Evolutionary conservation across 2,329 filamentous ascomycete species (phyloP).

Genomic region (Aspergillus intermedius): DNA sequence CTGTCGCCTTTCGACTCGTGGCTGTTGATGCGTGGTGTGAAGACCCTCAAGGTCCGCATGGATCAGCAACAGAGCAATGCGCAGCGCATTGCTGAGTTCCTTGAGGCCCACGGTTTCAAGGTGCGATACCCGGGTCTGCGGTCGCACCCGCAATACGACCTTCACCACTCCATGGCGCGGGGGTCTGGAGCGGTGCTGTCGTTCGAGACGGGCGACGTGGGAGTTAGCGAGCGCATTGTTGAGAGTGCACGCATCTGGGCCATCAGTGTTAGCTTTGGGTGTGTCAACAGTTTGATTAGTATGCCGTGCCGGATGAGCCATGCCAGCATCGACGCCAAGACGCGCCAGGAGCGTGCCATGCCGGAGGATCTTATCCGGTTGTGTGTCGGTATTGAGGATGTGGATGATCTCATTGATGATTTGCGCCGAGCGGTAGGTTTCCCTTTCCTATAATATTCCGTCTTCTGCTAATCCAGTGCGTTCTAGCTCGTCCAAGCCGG

Average conservation of each 20-base stretch:
- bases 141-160: slow-evolving; percentile 91
- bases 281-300: slow-evolving; percentile 96
- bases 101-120: slow-evolving; percentile 84
- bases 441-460: neutral
- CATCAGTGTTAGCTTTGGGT: slow-evolving; percentile 95
- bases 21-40: slow-evolving; percentile 89
- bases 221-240: slow-evolving; percentile 83
- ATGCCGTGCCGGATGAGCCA: slow-evolving; percentile 99
- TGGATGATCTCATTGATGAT: slow-evolving; percentile 86
- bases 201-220: slow-evolving; percentile 87
- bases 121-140: slow-evolving; percentile 91
- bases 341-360: slow-evolving; percentile 78
- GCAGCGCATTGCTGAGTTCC: slow-evolving; percentile 82
- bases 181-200: slow-evolving; percentile 90
- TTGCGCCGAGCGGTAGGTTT: slow-evolving; percentile 76
- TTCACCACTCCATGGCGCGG: slow-evolving; percentile 92
- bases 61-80: slow-evolving; percentile 96
- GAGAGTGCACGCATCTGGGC: slow-evolving; percentile 87
- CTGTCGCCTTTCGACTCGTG: slow-evolving; percentile 93
- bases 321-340: slow-evolving; percentile 95
- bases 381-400: slow-evolving; percentile 94
- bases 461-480: too few species aligned
- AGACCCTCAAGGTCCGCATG: slow-evolving; percentile 96
- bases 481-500: slow-evolving; percentile 77
- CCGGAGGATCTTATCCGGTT: slow-evolving; percentile 94